Evolutionary conservation across 2,329 filamentous ascomycete genomes (phyloP), one percentile per base, ranked within the genome.

Genomic region (Talaromyces marneffei): DNA sequence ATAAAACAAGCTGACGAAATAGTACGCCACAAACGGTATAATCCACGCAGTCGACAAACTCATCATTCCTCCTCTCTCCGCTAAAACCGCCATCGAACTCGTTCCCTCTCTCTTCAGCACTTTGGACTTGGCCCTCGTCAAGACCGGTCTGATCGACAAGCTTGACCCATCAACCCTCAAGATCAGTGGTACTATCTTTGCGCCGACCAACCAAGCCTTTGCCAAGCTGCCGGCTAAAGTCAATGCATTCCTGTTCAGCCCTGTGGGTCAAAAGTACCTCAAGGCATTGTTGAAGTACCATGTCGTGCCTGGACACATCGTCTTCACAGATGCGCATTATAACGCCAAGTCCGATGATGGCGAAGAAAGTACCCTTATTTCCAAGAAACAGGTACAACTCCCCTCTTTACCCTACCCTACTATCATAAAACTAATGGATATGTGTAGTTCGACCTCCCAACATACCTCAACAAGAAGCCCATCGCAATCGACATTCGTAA

Each of bases 311-410:
- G 85, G 90, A 68, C 82, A 87, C 64, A 91, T 88, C 0, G 77
- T 94, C 0, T 96, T 95, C 79, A 89, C 87, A 9, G 91, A 96
- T 70, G 88, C 87, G 4, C 89, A 87, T 71, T 94, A 92, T 78
- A 82, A 83, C 57, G 69, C 74, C 18, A 75, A 48, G 16, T 35
- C 44, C 29, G 54, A 35, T 2, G 40, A 58, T 31, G 64, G 67
- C 5, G 65, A 69, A 10, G 61, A 68, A 6, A 23, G 29, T 8
- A 56, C 29, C 37, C 33, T 57, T 23, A 20, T 59, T 27, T 71
- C 87, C 88, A 71, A 78, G 89, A 65, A 67, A 64, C 58, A 63
- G 14, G 62, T 63, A 58, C 20, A 16, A n/a, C 8, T 5, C 14
- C 3, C 9, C 25, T n/a, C n/a, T n/a, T n/a, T n/a, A 4, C 2